Percentiles rank a stretch among this genome's conserved stretches.
Conservation (phyloP, 192 early-diverging fungal genomes). For the Funneliformis geosporum region DNA sequence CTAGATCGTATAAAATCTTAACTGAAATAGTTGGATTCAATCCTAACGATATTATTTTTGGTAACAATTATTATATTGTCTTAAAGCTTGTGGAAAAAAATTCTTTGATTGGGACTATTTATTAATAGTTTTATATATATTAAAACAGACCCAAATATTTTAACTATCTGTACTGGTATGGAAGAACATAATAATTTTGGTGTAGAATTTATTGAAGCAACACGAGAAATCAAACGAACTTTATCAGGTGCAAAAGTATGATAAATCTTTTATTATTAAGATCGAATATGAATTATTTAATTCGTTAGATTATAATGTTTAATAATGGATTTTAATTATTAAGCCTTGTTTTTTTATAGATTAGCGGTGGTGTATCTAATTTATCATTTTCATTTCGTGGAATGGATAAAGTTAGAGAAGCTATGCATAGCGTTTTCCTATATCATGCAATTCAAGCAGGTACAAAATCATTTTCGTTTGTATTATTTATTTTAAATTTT, state of each 20-base stretch:
- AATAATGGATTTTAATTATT: constrained; percentile 79
- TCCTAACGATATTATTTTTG: constrained; percentile 80
- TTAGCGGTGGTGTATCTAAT: constrained; percentile 97
- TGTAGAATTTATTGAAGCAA: constrained; percentile 89
- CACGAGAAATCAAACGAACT: constrained; percentile 70
- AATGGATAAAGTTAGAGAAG: constrained; percentile 88
- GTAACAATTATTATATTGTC: too few species aligned
- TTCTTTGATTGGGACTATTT: too few species aligned
- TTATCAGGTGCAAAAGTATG: constrained; percentile 90
- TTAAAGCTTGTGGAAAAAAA: too few species aligned
- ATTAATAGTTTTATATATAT: constrained; percentile 27
- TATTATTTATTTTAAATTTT: neutral
- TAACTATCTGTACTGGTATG: constrained; percentile 95
- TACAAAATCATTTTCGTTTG: neutral
- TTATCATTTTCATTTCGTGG: constrained; percentile 97
- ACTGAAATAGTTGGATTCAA: constrained; percentile 84
- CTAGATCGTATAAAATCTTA: constrained; percentile 86
- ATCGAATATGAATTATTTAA: too few species aligned
- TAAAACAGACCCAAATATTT: constrained; percentile 90
- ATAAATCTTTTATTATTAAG: too few species aligned
- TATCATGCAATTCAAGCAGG: constrained; percentile 47
- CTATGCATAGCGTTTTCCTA: constrained; percentile 96
- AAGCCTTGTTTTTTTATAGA: constrained; percentile 83
- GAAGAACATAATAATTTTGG: constrained; percentile 97
- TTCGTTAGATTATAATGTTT: constrained; percentile 93